Base-by-base conservation (phyloP, 208 protist genomes). In the Acanthamoeba comandoni region DNA sequence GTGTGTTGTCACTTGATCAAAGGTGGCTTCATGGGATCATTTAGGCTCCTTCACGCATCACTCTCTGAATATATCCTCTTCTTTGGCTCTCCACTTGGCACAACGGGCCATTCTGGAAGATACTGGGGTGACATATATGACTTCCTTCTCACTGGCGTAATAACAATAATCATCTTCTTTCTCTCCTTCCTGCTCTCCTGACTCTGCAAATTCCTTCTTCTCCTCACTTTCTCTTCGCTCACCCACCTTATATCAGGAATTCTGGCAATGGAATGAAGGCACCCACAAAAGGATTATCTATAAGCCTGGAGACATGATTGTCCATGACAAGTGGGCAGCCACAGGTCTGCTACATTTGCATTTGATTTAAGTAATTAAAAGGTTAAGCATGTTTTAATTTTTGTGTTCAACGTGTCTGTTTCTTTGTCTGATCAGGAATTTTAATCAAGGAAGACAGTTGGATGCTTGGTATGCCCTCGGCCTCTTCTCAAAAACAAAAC, bases 31-130 rank as follows among this genome's bases (percentile, higher is more conserved):
- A 79, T 79, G 79, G 79, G 79, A 35, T 87, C 79, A 24, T 87
- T 90, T 19, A 67, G 55, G 49, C 84, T 90, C 22, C 35, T 90
- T n/a, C 84, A 90, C 58, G 84, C 84, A n/a, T 90, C 84, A 53
- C 84, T 90, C 9, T 67, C 84, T 26, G 84, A 90, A 64, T 90
- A 90, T 64, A 73, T 90, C 12, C 84, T 90, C 60, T 80, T 90
- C 67, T 90, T 90, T 35, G 84, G 84, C 49, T 77, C 35, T 13
- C 57, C 84, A 12, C 49, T 90, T 7, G 64, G 64, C 67, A 90
- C 84, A 17, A 90, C 84, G 7, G 84, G 84, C 11, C 84, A 90
- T 43, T 90, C 84, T 9, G 84, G 84, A 7, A 9, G 84, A 22
- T 90, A 90, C 35, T 90, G 84, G 52, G 62, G 49, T 57, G 57